Base-by-base conservation (phyloP, 305 asterid genomes). In the Fraxinus angustifolia region DNA sequence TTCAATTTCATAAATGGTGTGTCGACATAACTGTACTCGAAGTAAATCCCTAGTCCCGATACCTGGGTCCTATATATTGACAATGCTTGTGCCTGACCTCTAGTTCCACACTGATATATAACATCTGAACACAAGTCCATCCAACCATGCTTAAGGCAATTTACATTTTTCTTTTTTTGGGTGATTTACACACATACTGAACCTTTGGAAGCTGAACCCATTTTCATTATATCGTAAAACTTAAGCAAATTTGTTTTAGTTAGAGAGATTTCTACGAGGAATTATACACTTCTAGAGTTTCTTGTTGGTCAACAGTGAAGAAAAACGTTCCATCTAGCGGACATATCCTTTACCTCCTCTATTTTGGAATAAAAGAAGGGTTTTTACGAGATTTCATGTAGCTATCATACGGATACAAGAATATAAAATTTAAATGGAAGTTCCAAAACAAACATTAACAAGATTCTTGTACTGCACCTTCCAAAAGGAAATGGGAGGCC, bases 401-500 rank as follows among this genome's bases (percentile, higher is more conserved):
- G 35, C 53, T 56, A 33, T 50, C 36, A 58, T 48, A 68, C 36
- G 38, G 58, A 53, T 70, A 30, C 58, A 56, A 68, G 73, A 74
- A 73, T 45, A 79, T 17, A 53, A 48, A 81, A 73, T 33, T 68
- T 30, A 28, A 65, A 67, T 58, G 10, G 62, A 73, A 72, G 75
- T 28, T 40, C 78, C 36, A 60, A 31, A 26, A 77, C 50, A 14
- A 45, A 34, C 7, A 11, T 40, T 58, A 31, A 78, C 30, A 76
- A 75, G 73, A 84, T 68, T 86, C 79, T 85, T 81, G 81, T 65
- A 77, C 78, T 36, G 83, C 87, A 91, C 98, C 97, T 95, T 88
- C 99, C 98, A 85, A 93, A 95, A 82, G 99, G 98, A 91, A 91
- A 89, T 36, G 99, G 98, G 83, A 95, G 60, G 78, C 97, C 99